These are phyloP conservation scores for barley (Hordeum vulgare) DNA, from an alignment of 176 grass and related monocot species.

Conservation along the genomic window DNA sequence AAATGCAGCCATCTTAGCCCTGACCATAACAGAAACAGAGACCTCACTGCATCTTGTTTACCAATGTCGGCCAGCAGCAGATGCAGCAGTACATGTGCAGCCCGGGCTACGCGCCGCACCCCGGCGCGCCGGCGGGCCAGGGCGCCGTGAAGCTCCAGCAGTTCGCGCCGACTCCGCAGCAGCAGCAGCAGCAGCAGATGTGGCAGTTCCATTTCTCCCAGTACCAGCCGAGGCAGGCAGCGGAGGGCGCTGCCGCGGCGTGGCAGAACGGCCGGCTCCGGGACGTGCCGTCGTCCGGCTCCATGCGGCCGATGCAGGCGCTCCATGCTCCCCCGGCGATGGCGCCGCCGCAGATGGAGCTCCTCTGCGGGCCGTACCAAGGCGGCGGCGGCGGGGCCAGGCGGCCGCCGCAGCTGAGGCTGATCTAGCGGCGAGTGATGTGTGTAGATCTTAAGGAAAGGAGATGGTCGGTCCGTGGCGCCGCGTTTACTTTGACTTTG, in stretches of 20 bases:
- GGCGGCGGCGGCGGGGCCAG: background rate
- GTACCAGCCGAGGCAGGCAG: conserved; percentile 17
- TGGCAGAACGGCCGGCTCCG: conserved; percentile 23
- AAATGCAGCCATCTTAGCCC: background rate
- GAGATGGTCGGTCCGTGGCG: background rate
- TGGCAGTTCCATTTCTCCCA: conserved; percentile 38
- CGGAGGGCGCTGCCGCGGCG: background rate
- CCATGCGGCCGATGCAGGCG: conserved; percentile 1
- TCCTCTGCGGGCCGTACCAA: conserved; percentile 37
- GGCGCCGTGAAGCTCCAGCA: conserved; percentile 30
- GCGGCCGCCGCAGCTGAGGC: conserved; percentile 31
- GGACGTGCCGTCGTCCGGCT: conserved; percentile 4
- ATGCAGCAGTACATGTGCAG: conserved; percentile 42
- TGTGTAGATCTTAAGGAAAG: background rate
- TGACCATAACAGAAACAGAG: background rate
- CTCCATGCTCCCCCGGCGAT: conserved; percentile 3
- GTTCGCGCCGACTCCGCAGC: background rate
- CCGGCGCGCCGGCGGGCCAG: background rate
- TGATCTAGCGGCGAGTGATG: conserved; percentile 12
- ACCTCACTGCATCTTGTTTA: background rate
- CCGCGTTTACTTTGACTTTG: background rate
- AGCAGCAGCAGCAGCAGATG: conserved; percentile 31
- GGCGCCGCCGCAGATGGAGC: conserved; percentile 28
- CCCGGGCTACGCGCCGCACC: conserved; percentile 10
- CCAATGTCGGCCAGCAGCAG: background rate